phyloP scores from a whole-genome alignment of 2,329 filamentous ascomycete genomes.

The Venturia nashicola region DNA sequence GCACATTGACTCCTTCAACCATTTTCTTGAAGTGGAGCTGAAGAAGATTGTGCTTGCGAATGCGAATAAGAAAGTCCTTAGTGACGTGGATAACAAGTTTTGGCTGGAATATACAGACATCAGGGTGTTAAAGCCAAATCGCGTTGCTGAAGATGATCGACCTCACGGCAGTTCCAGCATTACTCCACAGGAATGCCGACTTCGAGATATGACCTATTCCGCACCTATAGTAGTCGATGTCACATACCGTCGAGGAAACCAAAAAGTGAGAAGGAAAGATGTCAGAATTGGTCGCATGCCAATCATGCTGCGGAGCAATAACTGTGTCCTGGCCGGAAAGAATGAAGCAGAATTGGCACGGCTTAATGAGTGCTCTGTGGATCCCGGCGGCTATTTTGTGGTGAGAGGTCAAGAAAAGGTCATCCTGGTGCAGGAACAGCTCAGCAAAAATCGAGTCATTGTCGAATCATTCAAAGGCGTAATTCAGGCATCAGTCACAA shows the following conservation, averaged over 20 bases:
- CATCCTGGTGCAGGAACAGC: constrained; percentile 92
- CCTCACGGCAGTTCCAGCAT: constrained; percentile 38
- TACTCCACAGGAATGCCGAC: constrained; percentile 89
- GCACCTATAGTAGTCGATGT: constrained; percentile 91
- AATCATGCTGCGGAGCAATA: constrained; percentile 92
- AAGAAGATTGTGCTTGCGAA: constrained; percentile 84
- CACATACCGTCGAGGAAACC: constrained; percentile 65
- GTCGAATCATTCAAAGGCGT: constrained; percentile 93
- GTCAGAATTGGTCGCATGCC: constrained; percentile 84
- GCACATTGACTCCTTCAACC: constrained; percentile 98
- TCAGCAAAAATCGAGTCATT: constrained; percentile 98
- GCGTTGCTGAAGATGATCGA: constrained; percentile 58
- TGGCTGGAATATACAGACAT: constrained; percentile 89
- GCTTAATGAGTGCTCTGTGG: constrained; percentile 89
- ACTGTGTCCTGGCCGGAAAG: constrained; percentile 75
- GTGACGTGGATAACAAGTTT: constrained; percentile 86
- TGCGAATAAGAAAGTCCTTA: constrained; percentile 74
- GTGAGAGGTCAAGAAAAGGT: constrained; percentile 97
- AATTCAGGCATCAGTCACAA: constrained; percentile 90
- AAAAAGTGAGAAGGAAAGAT: constrained; percentile 54
- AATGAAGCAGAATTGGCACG: constrained; percentile 79
- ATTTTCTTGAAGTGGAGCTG: constrained; percentile 91
- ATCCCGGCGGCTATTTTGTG: constrained; percentile 96
- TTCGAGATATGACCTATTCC: constrained; percentile 96
- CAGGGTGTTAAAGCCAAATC: constrained; percentile 68